Conservation (phyloP, 352 stramenopile species). For the Globisporangium abappressorium region DNA sequence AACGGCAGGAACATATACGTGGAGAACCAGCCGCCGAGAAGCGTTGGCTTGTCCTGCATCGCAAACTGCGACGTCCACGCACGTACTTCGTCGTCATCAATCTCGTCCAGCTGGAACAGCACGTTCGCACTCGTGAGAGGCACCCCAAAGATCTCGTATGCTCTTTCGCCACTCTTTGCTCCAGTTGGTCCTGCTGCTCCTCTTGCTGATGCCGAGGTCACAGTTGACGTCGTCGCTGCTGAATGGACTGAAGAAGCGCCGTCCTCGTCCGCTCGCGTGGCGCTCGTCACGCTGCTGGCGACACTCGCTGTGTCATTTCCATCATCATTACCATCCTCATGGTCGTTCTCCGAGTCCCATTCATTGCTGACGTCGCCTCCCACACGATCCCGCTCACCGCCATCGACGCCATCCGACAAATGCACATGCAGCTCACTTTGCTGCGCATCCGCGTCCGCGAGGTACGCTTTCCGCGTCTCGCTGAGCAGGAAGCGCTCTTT, state of each 20-base stretch:
- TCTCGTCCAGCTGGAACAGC: slow-evolving; percentile 71
- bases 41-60: slow-evolving; percentile 38
- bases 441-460: slow-evolving; percentile 39
- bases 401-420: neutral
- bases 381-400: neutral
- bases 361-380: slow-evolving; percentile 23
- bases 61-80: slow-evolving; percentile 53
- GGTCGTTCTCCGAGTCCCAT: slow-evolving; percentile 50
- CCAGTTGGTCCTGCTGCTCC: slow-evolving; percentile 4
- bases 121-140: slow-evolving; percentile 70
- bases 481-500: slow-evolving; percentile 67
- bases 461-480: slow-evolving; percentile 56
- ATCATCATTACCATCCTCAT: slow-evolving; percentile 24
- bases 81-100: slow-evolving; percentile 61
- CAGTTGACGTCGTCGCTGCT: neutral
- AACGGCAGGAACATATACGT: slow-evolving; percentile 78
- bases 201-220: neutral
- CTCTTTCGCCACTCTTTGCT: slow-evolving; percentile 23
- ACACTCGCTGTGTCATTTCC: slow-evolving; percentile 23
- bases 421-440: slow-evolving; percentile 1
- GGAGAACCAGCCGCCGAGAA: slow-evolving; percentile 76
- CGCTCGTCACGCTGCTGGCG: slow-evolving; percentile 9
- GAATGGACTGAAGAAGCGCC: neutral
- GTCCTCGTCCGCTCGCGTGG: slow-evolving; percentile 7
- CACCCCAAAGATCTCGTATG: slow-evolving; percentile 71